Conservation (phyloP, 805 yeast species). For the Tetrapisispora iriomotensis region DNA sequence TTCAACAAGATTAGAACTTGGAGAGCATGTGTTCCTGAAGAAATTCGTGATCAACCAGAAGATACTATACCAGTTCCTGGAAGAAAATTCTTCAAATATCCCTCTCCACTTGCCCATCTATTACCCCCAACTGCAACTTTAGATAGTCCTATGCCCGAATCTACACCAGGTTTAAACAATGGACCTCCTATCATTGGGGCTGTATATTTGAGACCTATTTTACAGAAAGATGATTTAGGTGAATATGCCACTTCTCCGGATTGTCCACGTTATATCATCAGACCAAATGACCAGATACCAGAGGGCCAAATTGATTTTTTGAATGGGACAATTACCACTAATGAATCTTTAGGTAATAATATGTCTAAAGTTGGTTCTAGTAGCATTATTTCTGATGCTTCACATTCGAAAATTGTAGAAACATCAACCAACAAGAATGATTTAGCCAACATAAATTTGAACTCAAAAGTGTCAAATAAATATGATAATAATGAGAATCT, state of each 20-base stretch:
- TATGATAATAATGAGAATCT: background rate
- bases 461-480: background rate
- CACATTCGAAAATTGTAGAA: slow-evolving; percentile 4
- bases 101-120: slow-evolving; percentile 75
- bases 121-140: slow-evolving; percentile 69
- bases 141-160: slow-evolving; percentile 70
- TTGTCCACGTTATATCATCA: slow-evolving; percentile 35
- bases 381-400: slow-evolving; percentile 12
- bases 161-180: slow-evolving; percentile 67
- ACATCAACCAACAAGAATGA: background rate
- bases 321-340: slow-evolving; percentile 21
- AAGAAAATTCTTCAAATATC: slow-evolving; percentile 59
- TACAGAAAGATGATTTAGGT: slow-evolving; percentile 74
- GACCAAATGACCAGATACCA: slow-evolving; percentile 35
- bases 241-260: slow-evolving; percentile 49
- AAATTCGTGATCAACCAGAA: slow-evolving; percentile 76
- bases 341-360: slow-evolving; percentile 11
- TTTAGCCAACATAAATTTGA: background rate
- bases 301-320: slow-evolving; percentile 28
- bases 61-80: slow-evolving; percentile 63
- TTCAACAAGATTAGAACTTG: slow-evolving; percentile 95
- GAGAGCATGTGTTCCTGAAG: slow-evolving; percentile 98
- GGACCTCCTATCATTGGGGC: slow-evolving; percentile 93
- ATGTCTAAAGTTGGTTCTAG: slow-evolving; percentile 18
- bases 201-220: slow-evolving; percentile 69